Conservation (phyloP, 208 protist genomes). For the Leishmania braziliensis region DNA sequence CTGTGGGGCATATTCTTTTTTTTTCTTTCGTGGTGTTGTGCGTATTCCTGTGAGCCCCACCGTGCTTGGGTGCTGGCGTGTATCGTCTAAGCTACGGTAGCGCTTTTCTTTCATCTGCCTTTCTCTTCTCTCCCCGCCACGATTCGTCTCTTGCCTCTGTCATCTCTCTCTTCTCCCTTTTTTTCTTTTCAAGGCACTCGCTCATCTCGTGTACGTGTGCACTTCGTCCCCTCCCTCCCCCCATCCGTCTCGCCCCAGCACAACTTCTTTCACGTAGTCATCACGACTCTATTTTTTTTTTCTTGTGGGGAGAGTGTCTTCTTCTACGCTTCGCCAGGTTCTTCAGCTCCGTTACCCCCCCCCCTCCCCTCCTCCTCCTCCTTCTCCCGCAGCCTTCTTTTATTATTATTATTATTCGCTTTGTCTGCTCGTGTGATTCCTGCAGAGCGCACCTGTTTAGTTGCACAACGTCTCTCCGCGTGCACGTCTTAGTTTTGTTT, state of each 20-base stretch:
- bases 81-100: neutral
- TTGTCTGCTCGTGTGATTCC: neutral
- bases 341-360: neutral
- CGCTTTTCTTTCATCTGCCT: neutral
- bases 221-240: neutral
- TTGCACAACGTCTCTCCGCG: neutral
- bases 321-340: neutral
- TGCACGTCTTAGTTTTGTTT: neutral
- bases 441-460: neutral
- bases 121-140: neutral
- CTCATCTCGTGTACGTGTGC: slow-evolving; percentile 1
- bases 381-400: neutral
- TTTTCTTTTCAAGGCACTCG: neutral
- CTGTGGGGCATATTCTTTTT: neutral
- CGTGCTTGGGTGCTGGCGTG: neutral
- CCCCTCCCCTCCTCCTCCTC: neutral
- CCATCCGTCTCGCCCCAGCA: neutral
- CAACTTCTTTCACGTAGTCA: neutral
- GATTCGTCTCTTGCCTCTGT: neutral
- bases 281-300: neutral
- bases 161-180: neutral
- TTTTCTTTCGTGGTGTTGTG: neutral
- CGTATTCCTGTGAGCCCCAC: neutral
- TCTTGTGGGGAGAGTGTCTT: neutral
- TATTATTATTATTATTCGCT: neutral